phyloP scores from a whole-genome alignment of 495 filamentous ascomycete species.

The Hypoxylon crocopeplum region DNA sequence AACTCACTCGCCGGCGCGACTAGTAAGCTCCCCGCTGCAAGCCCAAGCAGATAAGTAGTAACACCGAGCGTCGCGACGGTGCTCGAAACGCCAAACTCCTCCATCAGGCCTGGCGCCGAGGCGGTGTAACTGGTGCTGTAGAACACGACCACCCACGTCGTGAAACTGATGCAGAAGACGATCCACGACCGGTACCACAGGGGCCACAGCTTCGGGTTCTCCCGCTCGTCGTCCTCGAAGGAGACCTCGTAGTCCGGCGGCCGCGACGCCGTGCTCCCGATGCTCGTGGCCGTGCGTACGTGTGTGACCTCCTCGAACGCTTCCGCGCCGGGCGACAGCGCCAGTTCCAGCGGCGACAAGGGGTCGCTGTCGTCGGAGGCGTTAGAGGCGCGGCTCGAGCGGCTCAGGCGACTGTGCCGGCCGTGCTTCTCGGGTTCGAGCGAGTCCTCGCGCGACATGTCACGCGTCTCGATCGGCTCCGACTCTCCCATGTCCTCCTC shows the following conservation, averaged over 20 bases:
- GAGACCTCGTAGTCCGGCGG: slow-evolving; percentile 78
- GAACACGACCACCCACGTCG: slow-evolving; percentile 78
- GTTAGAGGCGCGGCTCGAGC: slow-evolving; percentile 26
- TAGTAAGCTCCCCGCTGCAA: slow-evolving; percentile 75
- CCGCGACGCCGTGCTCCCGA: slow-evolving; percentile 64
- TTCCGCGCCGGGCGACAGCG: slow-evolving; percentile 42
- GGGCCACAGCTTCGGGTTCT: slow-evolving; percentile 80
- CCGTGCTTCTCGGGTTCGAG: slow-evolving; percentile 18
- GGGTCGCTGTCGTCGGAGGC: slow-evolving; percentile 44
- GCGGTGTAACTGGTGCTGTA: slow-evolving; percentile 86
- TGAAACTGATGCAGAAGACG: slow-evolving; percentile 70
- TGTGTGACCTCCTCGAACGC: slow-evolving; percentile 35
- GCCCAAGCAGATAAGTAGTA: slow-evolving; percentile 78
- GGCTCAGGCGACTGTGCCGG: slow-evolving; percentile 29
- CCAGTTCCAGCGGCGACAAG: slow-evolving; percentile 45
- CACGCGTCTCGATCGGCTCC: not conserved
- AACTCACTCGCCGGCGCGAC: slow-evolving; percentile 79
- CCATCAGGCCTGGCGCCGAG: slow-evolving; percentile 68
- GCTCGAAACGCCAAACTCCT: slow-evolving; percentile 64
- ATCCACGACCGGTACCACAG: slow-evolving; percentile 69
- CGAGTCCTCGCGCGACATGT: slow-evolving; percentile 15
- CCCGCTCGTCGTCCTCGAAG: slow-evolving; percentile 67
- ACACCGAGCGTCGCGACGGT: slow-evolving; percentile 74
- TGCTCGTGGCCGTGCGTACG: slow-evolving; percentile 54
- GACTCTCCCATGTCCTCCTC: slow-evolving; percentile 11